Base-by-base conservation (phyloP, 352 stramenopile species). In the Phytophthora hybrid region DNA sequence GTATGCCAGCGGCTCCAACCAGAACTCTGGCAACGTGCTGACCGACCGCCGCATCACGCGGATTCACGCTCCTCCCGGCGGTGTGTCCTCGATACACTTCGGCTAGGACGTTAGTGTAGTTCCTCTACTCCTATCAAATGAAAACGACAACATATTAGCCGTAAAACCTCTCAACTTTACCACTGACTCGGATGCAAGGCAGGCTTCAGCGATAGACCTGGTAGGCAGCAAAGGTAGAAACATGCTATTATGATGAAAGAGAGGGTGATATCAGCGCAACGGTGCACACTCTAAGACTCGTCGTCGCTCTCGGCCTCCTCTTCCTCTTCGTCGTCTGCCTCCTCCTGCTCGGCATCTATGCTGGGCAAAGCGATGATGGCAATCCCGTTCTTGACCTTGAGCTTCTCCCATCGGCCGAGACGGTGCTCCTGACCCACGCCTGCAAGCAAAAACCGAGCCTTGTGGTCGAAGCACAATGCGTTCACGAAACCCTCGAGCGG, bases 361-460 rank as follows among this genome's bases (percentile, higher is more conserved):
- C 70, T 87, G 1, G 92, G 92, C 73, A 98, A 66, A 37, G 91
- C 89, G 53, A 98, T 89, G 55, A 98, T 87, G 29, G 87, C 91
- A 55, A 98, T 81, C 51, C 93, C 92, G 76, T 98, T 98, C 79
- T 94, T 94, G 31, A 87, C 93, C 26, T 81, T 97, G 37, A 97
- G 56, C 23, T 90, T 84, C 73, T 97, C 87, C 96, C 96, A 99
- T 55, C 95, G 87, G 1, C 96, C 96, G 52, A 98, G 76, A 11
- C 94, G 91, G 81, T 98, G 96, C 79, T 98, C 96, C 78, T 98
- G 93, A 10, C 93, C 95, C 21, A 98, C 80, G 39, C 85, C 95
- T 19, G 92, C 95, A 6, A 98, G 81, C 54, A 98, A 66, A 84
- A 98, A 98, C 10, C 90, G 87, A 31, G 90, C 93, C 53, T 93